phyloP scores from a whole-genome alignment of 306 rosid genomes.

The Crataegus laevigata region DNA sequence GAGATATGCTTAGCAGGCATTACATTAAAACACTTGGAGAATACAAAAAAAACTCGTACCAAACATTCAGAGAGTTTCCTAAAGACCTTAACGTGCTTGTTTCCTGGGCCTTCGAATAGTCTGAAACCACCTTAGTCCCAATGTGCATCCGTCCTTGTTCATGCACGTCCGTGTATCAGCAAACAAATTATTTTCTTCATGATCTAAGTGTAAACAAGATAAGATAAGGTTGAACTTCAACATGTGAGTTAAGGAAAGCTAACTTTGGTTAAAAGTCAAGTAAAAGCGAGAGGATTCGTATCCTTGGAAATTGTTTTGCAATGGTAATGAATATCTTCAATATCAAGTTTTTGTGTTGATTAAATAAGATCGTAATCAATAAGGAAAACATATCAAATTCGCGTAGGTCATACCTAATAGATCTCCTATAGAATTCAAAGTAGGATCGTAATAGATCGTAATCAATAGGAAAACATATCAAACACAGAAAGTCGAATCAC shows the following conservation, averaged over 20 bases:
- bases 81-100: too few relatives aligned
- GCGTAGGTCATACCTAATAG: background rate
- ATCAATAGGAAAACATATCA: background rate
- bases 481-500: background rate
- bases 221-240: background rate
- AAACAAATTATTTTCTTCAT: too few relatives aligned
- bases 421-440: background rate
- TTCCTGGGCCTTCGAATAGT: too few relatives aligned
- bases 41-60: too few relatives aligned
- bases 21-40: too few relatives aligned
- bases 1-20: too few relatives aligned
- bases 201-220: background rate
- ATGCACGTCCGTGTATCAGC: too few relatives aligned
- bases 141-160: too few relatives aligned
- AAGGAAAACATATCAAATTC: background rate
- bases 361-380: too few relatives aligned
- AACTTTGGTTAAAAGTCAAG: background rate
- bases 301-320: background rate
- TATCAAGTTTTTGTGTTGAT: background rate
- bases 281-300: background rate
- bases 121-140: too few relatives aligned
- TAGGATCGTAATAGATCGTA: too few relatives aligned
- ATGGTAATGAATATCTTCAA: background rate
- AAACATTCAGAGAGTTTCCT: too few relatives aligned
- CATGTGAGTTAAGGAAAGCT: background rate